These are phyloP conservation scores for Xylariaceae sp. DNA, from an alignment of 2,329 filamentous ascomycete genomes.

Conservation along the genomic window DNA sequence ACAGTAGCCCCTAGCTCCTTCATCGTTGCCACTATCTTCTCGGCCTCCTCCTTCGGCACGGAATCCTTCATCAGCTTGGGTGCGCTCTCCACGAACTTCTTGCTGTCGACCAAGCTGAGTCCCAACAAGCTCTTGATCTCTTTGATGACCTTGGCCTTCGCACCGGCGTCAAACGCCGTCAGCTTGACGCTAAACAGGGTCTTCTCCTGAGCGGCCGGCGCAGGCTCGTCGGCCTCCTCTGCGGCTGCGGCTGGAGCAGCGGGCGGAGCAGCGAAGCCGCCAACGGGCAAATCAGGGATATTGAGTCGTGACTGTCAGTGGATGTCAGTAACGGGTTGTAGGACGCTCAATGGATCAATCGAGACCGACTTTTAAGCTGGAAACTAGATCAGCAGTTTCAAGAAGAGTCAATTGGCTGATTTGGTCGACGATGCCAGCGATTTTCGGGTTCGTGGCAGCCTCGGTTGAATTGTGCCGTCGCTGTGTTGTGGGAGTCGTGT, in stretches of 20 bases:
- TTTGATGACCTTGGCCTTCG: slow-evolving; percentile 99
- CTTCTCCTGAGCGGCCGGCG: slow-evolving; percentile 90
- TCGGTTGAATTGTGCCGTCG: slow-evolving; percentile 91
- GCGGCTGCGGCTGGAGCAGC: slow-evolving; percentile 64
- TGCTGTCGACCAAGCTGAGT: slow-evolving; percentile 95
- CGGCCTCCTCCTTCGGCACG: slow-evolving; percentile 96
- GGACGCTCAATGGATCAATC: neutral
- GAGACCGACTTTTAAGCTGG: slow-evolving; percentile 81
- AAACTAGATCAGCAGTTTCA: slow-evolving; percentile 95
- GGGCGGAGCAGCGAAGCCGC: slow-evolving; percentile 78
- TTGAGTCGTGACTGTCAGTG: slow-evolving; percentile 78
- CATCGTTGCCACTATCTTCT: slow-evolving; percentile 95
- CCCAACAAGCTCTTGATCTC: slow-evolving; percentile 97
- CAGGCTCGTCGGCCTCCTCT: slow-evolving; percentile 85
- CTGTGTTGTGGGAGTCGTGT: slow-evolving; percentile 50
- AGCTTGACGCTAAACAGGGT: slow-evolving; percentile 97
- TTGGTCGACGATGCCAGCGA: slow-evolving; percentile 92
- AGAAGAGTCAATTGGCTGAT: slow-evolving; percentile 97
- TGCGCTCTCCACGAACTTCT: slow-evolving; percentile 99
- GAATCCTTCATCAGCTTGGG: slow-evolving; percentile 99
- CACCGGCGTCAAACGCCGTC: slow-evolving; percentile 78
- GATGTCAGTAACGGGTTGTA: slow-evolving; percentile 16
- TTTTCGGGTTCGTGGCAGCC: slow-evolving; percentile 81
- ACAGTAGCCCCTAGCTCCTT: slow-evolving; percentile 91
- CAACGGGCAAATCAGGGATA: slow-evolving; percentile 95